Evolutionary conservation across 163 green algal genomes (phyloP), one percentile per base, ranked within the genome.

Genomic region (Prototheca wickerhamii): DNA sequence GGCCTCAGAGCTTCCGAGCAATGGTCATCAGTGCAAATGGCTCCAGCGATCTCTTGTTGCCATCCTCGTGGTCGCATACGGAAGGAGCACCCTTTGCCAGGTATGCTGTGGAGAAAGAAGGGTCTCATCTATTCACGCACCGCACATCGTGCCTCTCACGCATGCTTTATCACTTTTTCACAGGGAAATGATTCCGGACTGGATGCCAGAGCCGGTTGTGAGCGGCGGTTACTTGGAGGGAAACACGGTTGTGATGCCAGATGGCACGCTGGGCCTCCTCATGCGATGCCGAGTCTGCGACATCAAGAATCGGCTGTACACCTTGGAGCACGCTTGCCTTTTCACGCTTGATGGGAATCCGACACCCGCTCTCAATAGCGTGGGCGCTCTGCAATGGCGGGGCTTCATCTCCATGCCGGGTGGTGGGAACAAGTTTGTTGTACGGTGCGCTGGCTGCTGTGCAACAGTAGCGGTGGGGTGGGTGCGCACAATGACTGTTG

Each of bases 221-320:
- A 64, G 51, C 52, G 67, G 60, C 3, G 67, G 67, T 3, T 68
- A 40, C 42, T 32, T 73, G 17, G 67, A 73, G 26, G 67, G 67
- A 32, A 73, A 68, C 17, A 52, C 67, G 26, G 67, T 63, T 25
- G 17, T 29, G 35, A 26, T 2, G 2, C 21, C 5, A 3, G 46
- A 30, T 23, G 58, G 58, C 4, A 30, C 40, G 4, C 34, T 73
- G 10, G 52, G 26, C 18, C 51, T 73, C 37, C 67, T 73, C 52
- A 51, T 73, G 26, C 67, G 67, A 31, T 73, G 67, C 60, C 67
- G 60, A 3, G 67, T 73, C 18, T 68, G 55, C 25, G 49, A 73
- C 25, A 52, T 4, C 1, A 3, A 42, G 52, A n/a, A 40, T 3
- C 29, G 35, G 28, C 43, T 55, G n/a, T 73, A 73, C 32, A 58